phyloP scores from a whole-genome alignment of 2,329 filamentous ascomycete genomes.

The Corynespora cassiicola region DNA sequence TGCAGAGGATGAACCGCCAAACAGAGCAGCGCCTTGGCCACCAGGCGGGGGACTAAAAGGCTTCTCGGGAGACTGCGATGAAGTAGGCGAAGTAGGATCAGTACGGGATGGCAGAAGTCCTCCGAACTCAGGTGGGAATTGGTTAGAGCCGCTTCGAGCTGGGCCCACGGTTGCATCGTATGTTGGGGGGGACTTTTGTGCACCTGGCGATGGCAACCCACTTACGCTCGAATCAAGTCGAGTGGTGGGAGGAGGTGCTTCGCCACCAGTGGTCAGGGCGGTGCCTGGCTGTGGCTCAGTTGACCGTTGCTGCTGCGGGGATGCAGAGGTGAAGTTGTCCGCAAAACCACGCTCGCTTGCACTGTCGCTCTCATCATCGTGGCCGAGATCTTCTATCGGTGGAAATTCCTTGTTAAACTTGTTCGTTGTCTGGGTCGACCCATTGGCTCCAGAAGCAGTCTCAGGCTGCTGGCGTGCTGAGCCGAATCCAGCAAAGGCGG shows the following conservation, averaged over 20 bases:
- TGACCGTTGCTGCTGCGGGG: constrained; percentile 43
- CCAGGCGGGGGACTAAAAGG: constrained; percentile 41
- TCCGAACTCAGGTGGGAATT: constrained; percentile 62
- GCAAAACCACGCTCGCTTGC: constrained; percentile 79
- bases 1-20: constrained; percentile 42
- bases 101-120: constrained; percentile 63
- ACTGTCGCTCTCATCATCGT: constrained; percentile 80
- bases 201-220: constrained; percentile 58
- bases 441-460: constrained; percentile 36
- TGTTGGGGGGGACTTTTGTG: constrained; percentile 65
- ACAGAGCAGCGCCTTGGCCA: constrained; percentile 48
- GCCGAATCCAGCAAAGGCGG: constrained; percentile 80
- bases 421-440: constrained; percentile 45
- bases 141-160: constrained; percentile 47
- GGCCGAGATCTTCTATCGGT: constrained; percentile 85
- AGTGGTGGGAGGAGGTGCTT: constrained; percentile 39
- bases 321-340: constrained; percentile 83
- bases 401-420: constrained; percentile 83
- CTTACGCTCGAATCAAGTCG: constrained; percentile 44
- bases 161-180: constrained; percentile 57
- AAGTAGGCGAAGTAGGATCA: constrained; percentile 54
- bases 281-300: constrained; percentile 36
- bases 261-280: constrained; percentile 17
- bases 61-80: constrained; percentile 46
- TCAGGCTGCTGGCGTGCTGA: constrained; percentile 58